Evolutionary conservation across 2,329 filamentous ascomycete genomes (phyloP), one percentile per base, ranked within the genome.

Genomic region (Tolypocladium cylindrosporum): DNA sequence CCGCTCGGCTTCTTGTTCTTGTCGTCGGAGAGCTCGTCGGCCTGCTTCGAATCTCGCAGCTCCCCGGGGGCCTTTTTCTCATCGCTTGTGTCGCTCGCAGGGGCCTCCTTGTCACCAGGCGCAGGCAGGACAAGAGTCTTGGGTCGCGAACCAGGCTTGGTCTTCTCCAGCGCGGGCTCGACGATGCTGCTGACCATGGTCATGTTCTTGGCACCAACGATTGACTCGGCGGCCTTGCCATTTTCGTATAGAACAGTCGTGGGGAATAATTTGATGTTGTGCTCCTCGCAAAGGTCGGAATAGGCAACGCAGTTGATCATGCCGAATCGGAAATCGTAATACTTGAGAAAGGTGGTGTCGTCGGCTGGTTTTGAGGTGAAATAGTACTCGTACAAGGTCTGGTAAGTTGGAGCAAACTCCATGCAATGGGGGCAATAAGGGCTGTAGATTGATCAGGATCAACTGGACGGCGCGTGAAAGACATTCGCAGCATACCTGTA

Each of bases 371-470:
- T 87, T 42, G 90, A 94, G 42, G 92, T 97, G 76, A 90, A 78
- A 77, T 97, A 99, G 73, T 87, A 97, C 75, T 99, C 94, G 79
- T 97, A 96, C 16, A 93, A 74, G 6, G 92, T 97, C 74, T 97
- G 91, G 79, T 85, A 97, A 55, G 84, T 87, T 9, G 94, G 94
- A 56, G 90, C 91, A 67, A 91, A 89, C 55, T 81, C 78, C 70
- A 81, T 81, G 76, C 92, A 97, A 72, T 96, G 91, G 53, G 80
- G 80, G 72, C 82, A 85, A 63, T 77, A 83, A 13, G 82, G 82
- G 65, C 82, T 85, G 59, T 9, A 37, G 67, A 66, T 71, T 54
- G 50, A 61, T 61, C 37, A 68, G 48, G 3, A 59, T 65, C 58
- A 69, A 70, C 55, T 50, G 55, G 43, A 55, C 10, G 57, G 52